Percentiles rank a stretch among this genome's conserved stretches.
These are phyloP conservation scores for Aspergillus clavatus DNA, from an alignment of 2,329 filamentous ascomycete species.

Conservation along the genomic window DNA sequence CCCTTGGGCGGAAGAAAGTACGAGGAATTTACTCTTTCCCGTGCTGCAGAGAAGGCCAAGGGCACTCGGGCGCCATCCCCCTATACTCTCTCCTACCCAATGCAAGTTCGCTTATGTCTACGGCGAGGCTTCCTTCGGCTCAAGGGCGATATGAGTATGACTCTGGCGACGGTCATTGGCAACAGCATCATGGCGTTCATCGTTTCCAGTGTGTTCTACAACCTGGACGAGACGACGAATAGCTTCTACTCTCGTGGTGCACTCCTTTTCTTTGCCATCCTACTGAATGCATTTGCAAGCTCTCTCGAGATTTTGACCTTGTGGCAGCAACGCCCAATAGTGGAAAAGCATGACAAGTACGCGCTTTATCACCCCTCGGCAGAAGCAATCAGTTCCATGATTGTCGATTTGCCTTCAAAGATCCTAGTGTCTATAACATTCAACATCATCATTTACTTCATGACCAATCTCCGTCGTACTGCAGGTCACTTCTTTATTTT, in stretches of 20 bases:
- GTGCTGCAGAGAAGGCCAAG: conserved; percentile 39
- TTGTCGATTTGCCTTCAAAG: conserved; percentile 81
- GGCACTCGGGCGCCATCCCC: conserved; percentile 61
- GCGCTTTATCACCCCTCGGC: conserved; percentile 85
- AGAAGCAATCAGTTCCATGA: conserved; percentile 80
- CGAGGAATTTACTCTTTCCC: conserved; percentile 34
- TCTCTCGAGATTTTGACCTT: conserved; percentile 77
- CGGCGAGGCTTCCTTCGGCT: conserved; percentile 73
- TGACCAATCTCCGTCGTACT: conserved; percentile 72
- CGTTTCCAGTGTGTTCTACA: conserved; percentile 72
- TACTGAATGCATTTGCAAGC: conserved; percentile 77
- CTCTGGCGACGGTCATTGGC: conserved; percentile 57
- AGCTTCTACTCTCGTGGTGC: conserved; percentile 75
- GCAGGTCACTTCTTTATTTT: conserved; percentile 81
- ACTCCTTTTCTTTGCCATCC: conserved; percentile 76
- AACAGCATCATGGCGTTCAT: conserved; percentile 72
- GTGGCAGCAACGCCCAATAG: conserved; percentile 83
- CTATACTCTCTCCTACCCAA: conserved; percentile 70
- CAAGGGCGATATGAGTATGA: conserved; percentile 67
- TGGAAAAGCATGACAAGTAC: conserved; percentile 83
- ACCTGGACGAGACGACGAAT: conserved; percentile 58
- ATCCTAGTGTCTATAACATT: conserved; percentile 66
- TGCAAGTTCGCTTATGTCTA: conserved; percentile 74
- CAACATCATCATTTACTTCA: conserved; percentile 78
- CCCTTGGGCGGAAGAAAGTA: conserved; percentile 33